These are phyloP conservation scores for Lasiodiplodia hormozganensis DNA, from an alignment of 2,329 filamentous ascomycete genomes.

Conservation along the genomic window DNA sequence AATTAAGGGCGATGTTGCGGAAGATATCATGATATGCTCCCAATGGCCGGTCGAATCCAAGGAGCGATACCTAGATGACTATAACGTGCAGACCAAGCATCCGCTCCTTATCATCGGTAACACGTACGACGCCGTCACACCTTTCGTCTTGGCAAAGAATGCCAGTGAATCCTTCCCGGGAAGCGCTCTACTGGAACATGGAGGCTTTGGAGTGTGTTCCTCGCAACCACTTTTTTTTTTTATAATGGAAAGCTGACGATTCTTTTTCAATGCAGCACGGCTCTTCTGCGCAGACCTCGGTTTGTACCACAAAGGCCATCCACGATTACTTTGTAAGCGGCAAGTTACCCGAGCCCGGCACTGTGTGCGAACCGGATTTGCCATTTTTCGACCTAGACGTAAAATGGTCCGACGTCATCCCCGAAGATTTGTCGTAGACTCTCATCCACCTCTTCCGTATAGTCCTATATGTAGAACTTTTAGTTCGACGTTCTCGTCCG, in stretches of 20 bases:
- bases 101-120: slow-evolving; percentile 34
- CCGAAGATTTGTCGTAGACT: too few species aligned
- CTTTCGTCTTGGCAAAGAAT: slow-evolving; percentile 33
- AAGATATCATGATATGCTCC: slow-evolving; percentile 35
- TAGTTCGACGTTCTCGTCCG: too few species aligned
- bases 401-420: too few species aligned
- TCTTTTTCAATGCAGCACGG: slow-evolving; percentile 16
- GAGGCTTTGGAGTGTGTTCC: slow-evolving; percentile 31
- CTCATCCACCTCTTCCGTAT: too few species aligned
- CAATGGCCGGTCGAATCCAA: slow-evolving; percentile 34
- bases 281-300: neutral
- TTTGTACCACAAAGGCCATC: too few species aligned
- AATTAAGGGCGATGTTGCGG: slow-evolving; percentile 32
- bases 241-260: neutral
- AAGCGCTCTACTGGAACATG: slow-evolving; percentile 31
- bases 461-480: too few species aligned
- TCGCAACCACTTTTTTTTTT: neutral
- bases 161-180: slow-evolving; percentile 32
- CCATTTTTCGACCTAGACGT: too few species aligned
- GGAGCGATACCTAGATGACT: slow-evolving; percentile 33
- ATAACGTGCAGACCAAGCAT: slow-evolving; percentile 32
- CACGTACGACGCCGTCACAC: slow-evolving; percentile 33
- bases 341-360: too few species aligned
- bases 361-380: too few species aligned
- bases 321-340: too few species aligned